These are phyloP conservation scores for Groenewaldozyma tartarivorans DNA, from an alignment of 805 yeast genomes.

Conservation along the genomic window DNA sequence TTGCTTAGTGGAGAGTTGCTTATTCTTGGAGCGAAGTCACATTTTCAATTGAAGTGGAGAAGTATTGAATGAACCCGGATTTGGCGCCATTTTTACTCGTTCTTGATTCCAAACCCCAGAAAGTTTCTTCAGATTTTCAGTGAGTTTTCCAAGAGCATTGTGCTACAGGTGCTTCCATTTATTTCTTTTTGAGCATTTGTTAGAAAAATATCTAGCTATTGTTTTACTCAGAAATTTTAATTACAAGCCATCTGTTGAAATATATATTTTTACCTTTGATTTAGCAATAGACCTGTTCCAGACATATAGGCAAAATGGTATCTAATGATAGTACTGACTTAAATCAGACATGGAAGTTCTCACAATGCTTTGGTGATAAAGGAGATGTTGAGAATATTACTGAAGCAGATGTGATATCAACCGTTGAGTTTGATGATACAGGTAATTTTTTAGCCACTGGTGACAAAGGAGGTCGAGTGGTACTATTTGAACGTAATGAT, in stretches of 20 bases:
- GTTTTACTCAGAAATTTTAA: neutral
- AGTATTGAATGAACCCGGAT: too few species aligned
- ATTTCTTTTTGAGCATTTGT: too few species aligned
- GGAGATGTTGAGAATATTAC: constrained; percentile 93
- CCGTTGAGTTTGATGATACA: constrained; percentile 91
- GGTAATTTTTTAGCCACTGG: constrained; percentile 97
- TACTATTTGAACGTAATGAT: constrained; percentile 82
- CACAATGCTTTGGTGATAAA: constrained; percentile 98
- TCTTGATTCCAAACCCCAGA: too few species aligned
- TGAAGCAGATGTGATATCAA: constrained; percentile 93
- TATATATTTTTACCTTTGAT: neutral
- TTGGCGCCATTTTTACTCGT: too few species aligned
- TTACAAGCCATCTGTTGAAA: neutral
- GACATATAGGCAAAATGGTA: constrained; percentile 2
- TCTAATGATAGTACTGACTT: constrained; percentile 20
- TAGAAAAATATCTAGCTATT: too few species aligned
- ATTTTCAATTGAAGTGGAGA: too few species aligned
- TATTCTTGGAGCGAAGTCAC: too few species aligned
- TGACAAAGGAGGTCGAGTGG: constrained; percentile 97
- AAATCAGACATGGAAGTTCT: constrained; percentile 62
- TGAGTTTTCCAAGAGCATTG: too few species aligned
- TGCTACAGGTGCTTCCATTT: too few species aligned
- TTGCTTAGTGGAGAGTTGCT: too few species aligned
- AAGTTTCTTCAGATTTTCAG: too few species aligned
- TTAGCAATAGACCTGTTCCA: neutral